A percentile compares a stretch with the other conserved stretches of the same genome.
These are phyloP conservation scores for Schwanniomyces yamadae DNA, from an alignment of 805 yeast species.

Conservation along the genomic window DNA sequence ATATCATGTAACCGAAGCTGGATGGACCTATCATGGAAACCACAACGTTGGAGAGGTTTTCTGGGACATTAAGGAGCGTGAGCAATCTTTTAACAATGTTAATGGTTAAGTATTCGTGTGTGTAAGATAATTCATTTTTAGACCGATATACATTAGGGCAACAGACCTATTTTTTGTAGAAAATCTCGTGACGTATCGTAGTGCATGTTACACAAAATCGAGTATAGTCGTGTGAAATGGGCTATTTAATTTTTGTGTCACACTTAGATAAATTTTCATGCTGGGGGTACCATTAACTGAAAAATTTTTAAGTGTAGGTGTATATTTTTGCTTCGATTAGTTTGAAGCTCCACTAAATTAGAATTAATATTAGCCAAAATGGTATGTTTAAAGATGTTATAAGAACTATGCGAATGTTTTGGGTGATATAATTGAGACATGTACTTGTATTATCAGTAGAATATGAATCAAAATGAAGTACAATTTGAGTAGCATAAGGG, in stretches of 20 bases:
- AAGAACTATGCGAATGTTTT: background rate
- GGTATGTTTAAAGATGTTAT: constrained; percentile 13
- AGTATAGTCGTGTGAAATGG: background rate
- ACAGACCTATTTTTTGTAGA: too few relatives aligned
- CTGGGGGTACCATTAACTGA: constrained; percentile 2
- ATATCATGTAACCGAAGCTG: constrained; percentile 88
- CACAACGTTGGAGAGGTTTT: constrained; percentile 86
- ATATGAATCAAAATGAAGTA: too few relatives aligned
- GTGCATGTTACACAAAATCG: background rate
- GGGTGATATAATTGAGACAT: background rate
- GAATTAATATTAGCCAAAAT: constrained; percentile 15
- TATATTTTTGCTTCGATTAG: background rate
- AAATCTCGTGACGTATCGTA: too few relatives aligned
- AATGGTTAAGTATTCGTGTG: constrained; percentile 39
- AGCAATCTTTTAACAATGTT: constrained; percentile 86
- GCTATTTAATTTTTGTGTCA: constrained; percentile 4
- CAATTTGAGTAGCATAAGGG: too few relatives aligned
- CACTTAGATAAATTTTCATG: background rate
- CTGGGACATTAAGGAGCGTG: constrained; percentile 88
- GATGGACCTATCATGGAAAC: constrained; percentile 96
- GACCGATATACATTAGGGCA: too few relatives aligned
- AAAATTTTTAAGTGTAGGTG: constrained; percentile 8
- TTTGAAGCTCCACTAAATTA: constrained; percentile 8
- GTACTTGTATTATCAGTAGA: background rate
- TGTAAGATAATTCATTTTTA: too few relatives aligned